Conservation (phyloP, 345 rosid genomes). For the Citrus unshiu region DNA sequence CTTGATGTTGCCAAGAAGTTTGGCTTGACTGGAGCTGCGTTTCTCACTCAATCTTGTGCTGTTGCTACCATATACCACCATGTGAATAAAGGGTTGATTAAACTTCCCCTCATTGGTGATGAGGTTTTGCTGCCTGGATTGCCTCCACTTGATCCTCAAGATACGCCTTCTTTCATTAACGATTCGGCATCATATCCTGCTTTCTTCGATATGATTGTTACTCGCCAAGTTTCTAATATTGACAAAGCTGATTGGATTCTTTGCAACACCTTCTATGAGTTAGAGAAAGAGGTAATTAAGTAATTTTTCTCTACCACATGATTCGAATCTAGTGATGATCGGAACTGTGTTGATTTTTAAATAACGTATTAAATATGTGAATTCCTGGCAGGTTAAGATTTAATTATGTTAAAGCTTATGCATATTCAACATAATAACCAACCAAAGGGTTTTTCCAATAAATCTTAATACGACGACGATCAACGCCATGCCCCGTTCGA, state of each 20-base stretch:
- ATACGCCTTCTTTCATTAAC: conserved; percentile 28
- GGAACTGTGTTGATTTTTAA: too few relatives aligned
- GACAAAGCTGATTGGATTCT: neutral
- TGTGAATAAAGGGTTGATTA: conserved; percentile 11
- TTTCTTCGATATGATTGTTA: neutral
- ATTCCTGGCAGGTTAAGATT: too few relatives aligned
- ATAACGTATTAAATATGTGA: too few relatives aligned
- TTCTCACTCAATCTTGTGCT: conserved; percentile 35
- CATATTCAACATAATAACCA: too few relatives aligned
- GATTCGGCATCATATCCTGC: conserved; percentile 24
- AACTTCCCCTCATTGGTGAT: conserved; percentile 15
- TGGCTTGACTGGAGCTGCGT: conserved; percentile 27
- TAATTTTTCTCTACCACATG: too few relatives aligned
- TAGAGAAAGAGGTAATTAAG: conserved; percentile 44
- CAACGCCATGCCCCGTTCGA: too few relatives aligned
- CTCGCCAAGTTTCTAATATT: too few relatives aligned
- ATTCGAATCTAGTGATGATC: too few relatives aligned
- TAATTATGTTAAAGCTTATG: too few relatives aligned
- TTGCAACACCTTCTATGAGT: conserved; percentile 36
- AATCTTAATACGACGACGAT: too few relatives aligned
- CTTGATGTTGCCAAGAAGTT: conserved; percentile 29
- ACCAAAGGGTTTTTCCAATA: too few relatives aligned
- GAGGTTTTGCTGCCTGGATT: conserved; percentile 25
- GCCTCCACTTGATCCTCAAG: conserved; percentile 22
- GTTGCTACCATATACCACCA: conserved; percentile 22